Base-by-base conservation (phyloP, 2,329 filamentous ascomycete genomes). In the Ambrosiella beaveri region DNA sequence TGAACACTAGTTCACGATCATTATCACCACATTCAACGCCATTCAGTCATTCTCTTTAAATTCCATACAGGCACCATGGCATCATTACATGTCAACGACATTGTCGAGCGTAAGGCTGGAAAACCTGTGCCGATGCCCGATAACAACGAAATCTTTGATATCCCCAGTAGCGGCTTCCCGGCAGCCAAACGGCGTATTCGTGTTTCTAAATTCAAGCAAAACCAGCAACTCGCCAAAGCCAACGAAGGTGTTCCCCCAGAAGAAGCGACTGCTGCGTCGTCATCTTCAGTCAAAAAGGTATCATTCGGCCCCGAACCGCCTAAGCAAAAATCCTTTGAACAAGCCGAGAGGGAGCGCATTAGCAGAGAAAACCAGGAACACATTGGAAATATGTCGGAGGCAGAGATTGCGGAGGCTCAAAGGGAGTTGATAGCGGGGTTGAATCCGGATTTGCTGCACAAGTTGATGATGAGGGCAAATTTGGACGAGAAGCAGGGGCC, bases 371-470 rank as follows among this genome's bases (percentile, higher is more conserved):
- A 97, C 65, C 79, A 72, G 50, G 77, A 81, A 59, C 79, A 79
- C 61, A 69, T 98, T 52, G 82, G 82, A 12, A 74, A 75, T 35
- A 96, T 98, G 93, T 86, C 85, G 1, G 72, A 80, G 0, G 78
- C 81, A 41, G 88, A 96, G 69, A 95, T 97, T 60, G 82, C 86
- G 62, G 75, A 84, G 63, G 89, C 93, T 61, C 80, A 85, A 49
- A 75, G 81, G 60, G 91, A 97, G 63, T 73, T 98, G n/a, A 76
- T 95, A 67, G 77, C 75, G n/a, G 81, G 79, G 7, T 70, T 97
- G 57, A 85, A 88, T 62, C 84, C 89, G 1, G 78, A 78, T 0
- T 72, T 96, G 38, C 74, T 98, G 5, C 79, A 95, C 66, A 81
- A 81, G 63, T 74, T 98, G 15, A 75, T 97, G 27, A 79, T 79